A percentile compares a stretch with the other conserved stretches of the same genome.
Evolutionary conservation across 2,329 filamentous ascomycete species (phyloP).

Genomic region (Aspergillus ibericus): DNA sequence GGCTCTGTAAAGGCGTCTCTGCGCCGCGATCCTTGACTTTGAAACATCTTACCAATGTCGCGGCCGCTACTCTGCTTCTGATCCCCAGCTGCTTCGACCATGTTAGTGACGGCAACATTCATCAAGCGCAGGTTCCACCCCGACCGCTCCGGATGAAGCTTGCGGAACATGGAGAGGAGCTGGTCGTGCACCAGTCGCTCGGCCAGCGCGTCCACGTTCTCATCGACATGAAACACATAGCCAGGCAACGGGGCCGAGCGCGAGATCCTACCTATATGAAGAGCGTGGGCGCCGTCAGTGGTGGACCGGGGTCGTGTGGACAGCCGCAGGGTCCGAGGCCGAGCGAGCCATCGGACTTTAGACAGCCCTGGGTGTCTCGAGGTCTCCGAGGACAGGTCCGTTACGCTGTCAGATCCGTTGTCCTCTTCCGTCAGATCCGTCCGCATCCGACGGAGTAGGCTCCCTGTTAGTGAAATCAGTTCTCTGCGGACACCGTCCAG

Average conservation of each 20-base stretch:
- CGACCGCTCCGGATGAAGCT: slow-evolving; percentile 66
- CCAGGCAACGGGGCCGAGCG: slow-evolving; percentile 71
- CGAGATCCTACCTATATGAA: slow-evolving; percentile 69
- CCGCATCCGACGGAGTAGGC: slow-evolving; percentile 75
- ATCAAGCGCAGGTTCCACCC: slow-evolving; percentile 81
- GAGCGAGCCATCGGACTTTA: slow-evolving; percentile 67
- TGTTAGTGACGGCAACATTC: slow-evolving; percentile 85
- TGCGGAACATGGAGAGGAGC: slow-evolving; percentile 70
- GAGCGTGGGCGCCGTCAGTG: slow-evolving; percentile 54
- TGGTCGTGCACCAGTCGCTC: slow-evolving; percentile 69
- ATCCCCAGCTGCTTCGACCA: slow-evolving; percentile 61
- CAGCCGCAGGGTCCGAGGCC: slow-evolving; percentile 77
- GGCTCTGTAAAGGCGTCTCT: slow-evolving; percentile 55
- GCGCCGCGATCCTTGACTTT: slow-evolving; percentile 67
- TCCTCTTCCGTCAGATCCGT: slow-evolving; percentile 65
- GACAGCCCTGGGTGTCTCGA: background rate
- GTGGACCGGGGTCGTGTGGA: slow-evolving; percentile 68
- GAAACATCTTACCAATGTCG: slow-evolving; percentile 83
- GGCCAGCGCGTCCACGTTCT: slow-evolving; percentile 60
- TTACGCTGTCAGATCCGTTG: slow-evolving; percentile 35
- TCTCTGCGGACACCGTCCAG: slow-evolving; percentile 66
- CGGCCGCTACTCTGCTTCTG: slow-evolving; percentile 60
- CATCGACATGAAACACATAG: slow-evolving; percentile 68
- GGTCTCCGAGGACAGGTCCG: background rate
- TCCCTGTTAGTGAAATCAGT: slow-evolving; percentile 65